Evolutionary conservation across 2,329 filamentous ascomycete species (phyloP).

Genomic region (Chaetomium globosum): DNA sequence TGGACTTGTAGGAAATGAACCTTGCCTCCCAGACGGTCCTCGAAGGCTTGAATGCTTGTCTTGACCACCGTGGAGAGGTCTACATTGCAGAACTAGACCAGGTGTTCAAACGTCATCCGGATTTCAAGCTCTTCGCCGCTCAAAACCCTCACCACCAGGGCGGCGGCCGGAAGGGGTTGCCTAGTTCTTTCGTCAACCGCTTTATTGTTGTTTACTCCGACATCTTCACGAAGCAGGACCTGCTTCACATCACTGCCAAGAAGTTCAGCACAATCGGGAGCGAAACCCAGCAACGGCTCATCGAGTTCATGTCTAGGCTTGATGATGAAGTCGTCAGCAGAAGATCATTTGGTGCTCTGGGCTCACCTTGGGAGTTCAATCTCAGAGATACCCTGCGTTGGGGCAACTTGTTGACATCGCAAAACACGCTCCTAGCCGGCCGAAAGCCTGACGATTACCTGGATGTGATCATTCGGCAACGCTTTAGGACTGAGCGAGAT

Average conservation of each 20-base stretch:
- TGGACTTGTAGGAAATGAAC: constrained; percentile 74
- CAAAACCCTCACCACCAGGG: constrained; percentile 98
- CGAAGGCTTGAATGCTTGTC: constrained; percentile 92
- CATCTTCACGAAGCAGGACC: constrained; percentile 77
- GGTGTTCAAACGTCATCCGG: constrained; percentile 83
- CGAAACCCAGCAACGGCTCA: constrained; percentile 66
- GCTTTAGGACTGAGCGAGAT: constrained; percentile 77
- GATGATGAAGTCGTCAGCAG: constrained; percentile 69
- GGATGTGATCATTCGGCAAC: constrained; percentile 79
- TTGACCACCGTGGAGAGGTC: constrained; percentile 93
- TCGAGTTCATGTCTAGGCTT: constrained; percentile 78
- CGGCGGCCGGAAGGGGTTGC: constrained; percentile 89
- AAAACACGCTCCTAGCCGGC: constrained; percentile 62
- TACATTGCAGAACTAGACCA: constrained; percentile 95
- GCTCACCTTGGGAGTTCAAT: constrained; percentile 94
- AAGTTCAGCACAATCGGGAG: constrained; percentile 68
- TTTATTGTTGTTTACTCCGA: constrained; percentile 98
- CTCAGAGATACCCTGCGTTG: constrained; percentile 87
- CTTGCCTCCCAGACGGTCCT: constrained; percentile 94
- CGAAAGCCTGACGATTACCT: constrained; percentile 72
- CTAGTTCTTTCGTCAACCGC: constrained; percentile 94
- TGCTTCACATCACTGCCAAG: constrained; percentile 77
- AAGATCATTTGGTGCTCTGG: constrained; percentile 61
- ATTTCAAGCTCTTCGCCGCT: constrained; percentile 93
- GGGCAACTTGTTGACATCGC: constrained; percentile 70